phyloP scores from a whole-genome alignment of 2,329 filamentous ascomycete species.

The Graphilbum ipis-grandicollis region DNA sequence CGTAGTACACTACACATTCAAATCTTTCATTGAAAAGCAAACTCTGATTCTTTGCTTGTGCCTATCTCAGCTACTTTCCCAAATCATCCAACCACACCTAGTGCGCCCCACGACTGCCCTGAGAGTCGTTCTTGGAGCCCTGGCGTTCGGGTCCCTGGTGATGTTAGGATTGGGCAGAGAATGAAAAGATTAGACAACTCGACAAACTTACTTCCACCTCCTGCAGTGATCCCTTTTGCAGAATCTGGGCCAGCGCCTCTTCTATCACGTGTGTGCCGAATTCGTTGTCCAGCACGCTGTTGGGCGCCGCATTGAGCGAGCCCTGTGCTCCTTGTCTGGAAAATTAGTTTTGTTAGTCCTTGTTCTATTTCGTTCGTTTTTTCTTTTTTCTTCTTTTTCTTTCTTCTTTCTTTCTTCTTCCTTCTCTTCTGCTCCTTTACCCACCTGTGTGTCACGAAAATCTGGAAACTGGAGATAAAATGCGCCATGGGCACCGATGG shows the following conservation, averaged over 20 bases:
- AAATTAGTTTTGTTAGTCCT: no score
- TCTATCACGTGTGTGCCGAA: conserved; percentile 72
- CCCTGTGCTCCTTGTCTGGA: conserved; percentile 73
- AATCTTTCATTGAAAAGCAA: no score
- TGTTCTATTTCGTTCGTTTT: no score
- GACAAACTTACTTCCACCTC: conserved; percentile 29
- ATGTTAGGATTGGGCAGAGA: not conserved
- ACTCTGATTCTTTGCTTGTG: no score
- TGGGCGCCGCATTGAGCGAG: conserved; percentile 57
- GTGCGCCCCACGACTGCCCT: conserved; percentile 24
- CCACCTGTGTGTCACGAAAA: conserved; percentile 83
- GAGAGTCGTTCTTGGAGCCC: conserved; percentile 35
- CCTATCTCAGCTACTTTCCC: no score
- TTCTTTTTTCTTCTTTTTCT: no score
- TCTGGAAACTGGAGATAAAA: conserved; percentile 74
- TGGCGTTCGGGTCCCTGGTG: conserved; percentile 32
- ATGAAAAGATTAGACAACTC: not conserved
- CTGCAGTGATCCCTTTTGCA: conserved; percentile 58
- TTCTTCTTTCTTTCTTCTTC: no score
- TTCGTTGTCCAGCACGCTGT: conserved; percentile 61
- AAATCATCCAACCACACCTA: conserved; percentile 11
- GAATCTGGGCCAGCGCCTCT: conserved; percentile 64
- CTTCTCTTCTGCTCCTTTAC: no score
- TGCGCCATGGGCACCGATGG: conserved; percentile 62
- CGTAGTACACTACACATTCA: no score